These are phyloP conservation scores for Sistotremastrum niveocremeum DNA, from an alignment of 768 basidiomycete genomes.

Conservation along the genomic window DNA sequence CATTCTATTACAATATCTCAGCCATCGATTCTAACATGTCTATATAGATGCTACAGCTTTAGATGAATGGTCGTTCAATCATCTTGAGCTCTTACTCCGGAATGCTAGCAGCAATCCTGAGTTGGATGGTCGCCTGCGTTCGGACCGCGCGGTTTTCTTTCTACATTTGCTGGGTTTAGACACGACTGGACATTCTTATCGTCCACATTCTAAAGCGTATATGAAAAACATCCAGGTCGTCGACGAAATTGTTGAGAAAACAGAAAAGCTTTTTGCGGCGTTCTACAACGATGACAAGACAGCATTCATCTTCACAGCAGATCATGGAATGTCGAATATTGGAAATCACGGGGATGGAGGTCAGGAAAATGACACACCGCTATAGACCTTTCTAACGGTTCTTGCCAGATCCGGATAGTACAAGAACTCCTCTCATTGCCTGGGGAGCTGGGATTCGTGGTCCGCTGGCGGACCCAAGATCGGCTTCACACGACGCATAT, in stretches of 20 bases:
- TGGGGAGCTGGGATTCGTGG: conserved; percentile 74
- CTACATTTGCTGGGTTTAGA: conserved; percentile 75
- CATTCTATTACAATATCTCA: background rate
- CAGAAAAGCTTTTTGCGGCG: conserved; percentile 43
- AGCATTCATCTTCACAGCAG: conserved; percentile 70
- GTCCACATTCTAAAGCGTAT: conserved; percentile 78
- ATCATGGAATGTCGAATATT: conserved; percentile 82
- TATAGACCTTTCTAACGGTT: background rate
- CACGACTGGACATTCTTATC: conserved; percentile 76
- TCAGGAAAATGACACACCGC: conserved; percentile 19
- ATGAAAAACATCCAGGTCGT: conserved; percentile 75
- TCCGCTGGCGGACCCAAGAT: conserved; percentile 40
- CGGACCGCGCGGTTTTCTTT: conserved; percentile 61
- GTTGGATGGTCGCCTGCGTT: conserved; percentile 38
- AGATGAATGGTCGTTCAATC: conserved; percentile 69
- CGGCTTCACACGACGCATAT: conserved; percentile 57
- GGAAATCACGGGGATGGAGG: conserved; percentile 87
- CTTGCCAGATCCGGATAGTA: conserved; percentile 66
- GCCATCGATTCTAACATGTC: background rate
- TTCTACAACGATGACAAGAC: conserved; percentile 63
- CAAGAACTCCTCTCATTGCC: conserved; percentile 67
- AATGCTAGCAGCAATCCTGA: conserved; percentile 44
- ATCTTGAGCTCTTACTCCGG: conserved; percentile 43
- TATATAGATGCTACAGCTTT: conserved; percentile 55
- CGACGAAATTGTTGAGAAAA: conserved; percentile 54